phyloP scores from a whole-genome alignment of 352 stramenopile genomes.

The Phytophthora capsici region DNA sequence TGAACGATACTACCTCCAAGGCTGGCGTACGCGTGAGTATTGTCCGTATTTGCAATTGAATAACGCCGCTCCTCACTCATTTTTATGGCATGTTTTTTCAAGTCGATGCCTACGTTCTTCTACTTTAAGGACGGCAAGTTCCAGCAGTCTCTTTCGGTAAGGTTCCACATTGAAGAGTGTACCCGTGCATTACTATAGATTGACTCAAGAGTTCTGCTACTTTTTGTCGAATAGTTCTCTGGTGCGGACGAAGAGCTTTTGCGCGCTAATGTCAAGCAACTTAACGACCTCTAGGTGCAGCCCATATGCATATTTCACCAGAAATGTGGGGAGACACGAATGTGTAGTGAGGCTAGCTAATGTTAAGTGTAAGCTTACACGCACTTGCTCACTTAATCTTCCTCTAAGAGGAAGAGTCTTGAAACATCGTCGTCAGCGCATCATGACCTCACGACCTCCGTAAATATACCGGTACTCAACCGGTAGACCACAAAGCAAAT shows the following conservation, averaged over 20 bases:
- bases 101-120: constrained; percentile 92
- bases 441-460: not conserved
- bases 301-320: constrained; percentile 1
- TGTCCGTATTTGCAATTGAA: not conserved
- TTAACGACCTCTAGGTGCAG: constrained; percentile 69
- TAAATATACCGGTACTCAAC: constrained; percentile 16
- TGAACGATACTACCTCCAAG: constrained; percentile 81
- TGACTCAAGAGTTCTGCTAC: constrained; percentile 12
- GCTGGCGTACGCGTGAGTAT: constrained; percentile 80
- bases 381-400: constrained; percentile 11
- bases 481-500: not conserved
- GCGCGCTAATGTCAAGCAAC: constrained; percentile 72
- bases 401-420: too few species aligned
- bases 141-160: constrained; percentile 79
- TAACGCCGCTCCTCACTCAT: constrained; percentile 1
- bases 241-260: constrained; percentile 80
- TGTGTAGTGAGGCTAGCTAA: constrained; percentile 3
- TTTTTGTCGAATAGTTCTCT: constrained; percentile 60
- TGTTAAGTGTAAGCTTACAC: constrained; percentile 9
- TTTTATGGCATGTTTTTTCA: constrained; percentile 5
- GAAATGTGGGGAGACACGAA: not conserved
- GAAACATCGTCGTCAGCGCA: not conserved
- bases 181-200: constrained; percentile 5
- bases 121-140: constrained; percentile 85
- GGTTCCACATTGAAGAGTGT: not conserved